Evolutionary conservation across 768 basidiomycete genomes (phyloP).

Genomic region (Ramaria rubella): DNA sequence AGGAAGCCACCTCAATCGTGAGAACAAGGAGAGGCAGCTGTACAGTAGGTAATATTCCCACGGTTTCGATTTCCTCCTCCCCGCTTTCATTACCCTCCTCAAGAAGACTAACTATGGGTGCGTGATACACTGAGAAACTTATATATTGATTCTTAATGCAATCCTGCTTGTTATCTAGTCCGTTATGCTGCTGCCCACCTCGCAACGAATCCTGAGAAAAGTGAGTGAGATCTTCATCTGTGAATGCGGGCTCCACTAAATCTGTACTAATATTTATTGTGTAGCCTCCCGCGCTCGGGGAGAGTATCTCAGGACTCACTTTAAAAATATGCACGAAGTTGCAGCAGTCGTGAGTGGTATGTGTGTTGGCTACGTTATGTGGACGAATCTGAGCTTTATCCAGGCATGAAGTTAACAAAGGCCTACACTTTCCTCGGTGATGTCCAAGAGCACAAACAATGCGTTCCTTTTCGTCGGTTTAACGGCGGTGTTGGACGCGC

Average conservation of each 20-base stretch:
- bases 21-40: background rate
- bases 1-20: background rate
- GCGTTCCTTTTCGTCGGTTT: slow-evolving; percentile 95
- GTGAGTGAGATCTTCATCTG: slow-evolving; percentile 39
- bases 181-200: slow-evolving; percentile 88
- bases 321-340: slow-evolving; percentile 99
- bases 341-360: slow-evolving; percentile 87
- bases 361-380: slow-evolving; percentile 19
- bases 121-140: background rate
- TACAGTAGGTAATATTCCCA: slow-evolving; percentile 6
- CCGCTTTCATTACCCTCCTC: slow-evolving; percentile 2
- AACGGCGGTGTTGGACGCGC: slow-evolving; percentile 92
- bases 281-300: slow-evolving; percentile 87
- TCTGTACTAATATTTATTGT: slow-evolving; percentile 13
- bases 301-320: slow-evolving; percentile 98
- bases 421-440: slow-evolving; percentile 91
- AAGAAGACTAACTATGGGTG: slow-evolving; percentile 10
- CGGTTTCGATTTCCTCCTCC: background rate
- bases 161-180: slow-evolving; percentile 41
- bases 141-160: background rate
- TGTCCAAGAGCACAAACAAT: slow-evolving; percentile 94
- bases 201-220: slow-evolving; percentile 93
- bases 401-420: slow-evolving; percentile 89
- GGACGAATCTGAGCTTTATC: slow-evolving; percentile 7
- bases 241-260: slow-evolving; percentile 11